These are phyloP conservation scores for Botrytis galanthina DNA, from an alignment of 2,329 filamentous ascomycete species.

Conservation along the genomic window DNA sequence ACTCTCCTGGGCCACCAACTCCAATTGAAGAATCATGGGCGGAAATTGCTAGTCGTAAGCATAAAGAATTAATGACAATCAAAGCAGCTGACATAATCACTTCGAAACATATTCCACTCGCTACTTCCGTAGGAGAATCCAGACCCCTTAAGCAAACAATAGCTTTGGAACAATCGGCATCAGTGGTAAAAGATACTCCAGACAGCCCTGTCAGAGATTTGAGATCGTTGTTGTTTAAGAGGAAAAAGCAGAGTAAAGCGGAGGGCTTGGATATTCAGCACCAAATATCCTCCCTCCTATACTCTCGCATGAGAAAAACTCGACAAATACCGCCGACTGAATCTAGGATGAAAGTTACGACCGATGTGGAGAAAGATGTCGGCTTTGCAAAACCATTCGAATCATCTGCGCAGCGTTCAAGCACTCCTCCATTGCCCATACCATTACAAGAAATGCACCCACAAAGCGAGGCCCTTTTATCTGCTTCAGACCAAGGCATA, in stretches of 20 bases:
- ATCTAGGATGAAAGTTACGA: neutral
- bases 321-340: neutral
- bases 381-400: neutral
- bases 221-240: neutral
- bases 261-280: neutral
- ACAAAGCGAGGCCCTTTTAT: neutral
- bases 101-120: neutral
- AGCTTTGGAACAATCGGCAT: neutral
- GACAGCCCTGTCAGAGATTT: neutral
- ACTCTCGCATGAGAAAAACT: neutral
- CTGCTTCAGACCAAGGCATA: neutral
- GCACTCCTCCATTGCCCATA: neutral
- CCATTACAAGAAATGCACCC: neutral
- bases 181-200: too few relatives aligned
- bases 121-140: neutral
- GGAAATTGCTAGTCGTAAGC: constrained; percentile 12
- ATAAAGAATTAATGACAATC: neutral
- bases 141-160: neutral
- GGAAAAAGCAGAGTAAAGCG: neutral
- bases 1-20: neutral
- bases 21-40: neutral
- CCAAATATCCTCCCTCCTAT: constrained; percentile 11
- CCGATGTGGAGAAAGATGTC: neutral
- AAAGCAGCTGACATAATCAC: neutral
- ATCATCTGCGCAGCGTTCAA: neutral